Evolutionary conservation across 2,329 filamentous ascomycete species (phyloP), one percentile per base, ranked within the genome.

Genomic region (Neobulgaria alba): DNA sequence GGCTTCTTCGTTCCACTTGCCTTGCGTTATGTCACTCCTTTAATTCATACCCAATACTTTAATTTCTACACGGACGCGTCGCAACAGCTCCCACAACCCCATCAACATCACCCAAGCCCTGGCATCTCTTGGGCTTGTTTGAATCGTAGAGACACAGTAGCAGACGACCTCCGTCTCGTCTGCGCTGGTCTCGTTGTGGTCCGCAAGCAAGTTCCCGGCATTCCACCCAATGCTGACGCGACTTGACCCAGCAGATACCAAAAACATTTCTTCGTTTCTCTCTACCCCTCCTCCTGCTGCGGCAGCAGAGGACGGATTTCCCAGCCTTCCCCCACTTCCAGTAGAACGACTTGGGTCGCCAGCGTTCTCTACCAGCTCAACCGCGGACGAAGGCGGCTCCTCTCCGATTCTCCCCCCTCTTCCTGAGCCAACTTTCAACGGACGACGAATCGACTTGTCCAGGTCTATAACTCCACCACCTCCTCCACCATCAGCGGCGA

Each of bases 291-390:
- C 71, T 71, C 72, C 73, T 74, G 65, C 71, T 77, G 75, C 75
- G 57, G 57, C 63, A 57, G 73, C 75, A 73, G 75, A 71, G 72
- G 74, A 77, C 68, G 70, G 69, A 62, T 60, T 41, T 39, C 36
- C 20, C 33, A 43, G 46, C 21, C 40, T 40, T 29, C 33, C 35
- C 12, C 18, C 42, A n/a, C 42, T 33, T 36, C 33, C 36, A 10
- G 33, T 23, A 31, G 39, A 44, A 38, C 42, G 65, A n/a, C 66
- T 68, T 46, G 61, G 57, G 41, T 80, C 76, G 39, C 76, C 77
- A 43, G 69, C 77, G 38, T 67, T 81, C 43, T 82, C 77, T 41
- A 73, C 69, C 44, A 67, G 72, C 33, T 81, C 77, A 30, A 82
- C 77, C 30, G 72, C 74, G 38, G 73, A 76, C 59, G 68, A 72